phyloP scores from a whole-genome alignment of 2,329 filamentous ascomycete species.

The Cercospora sp. region DNA sequence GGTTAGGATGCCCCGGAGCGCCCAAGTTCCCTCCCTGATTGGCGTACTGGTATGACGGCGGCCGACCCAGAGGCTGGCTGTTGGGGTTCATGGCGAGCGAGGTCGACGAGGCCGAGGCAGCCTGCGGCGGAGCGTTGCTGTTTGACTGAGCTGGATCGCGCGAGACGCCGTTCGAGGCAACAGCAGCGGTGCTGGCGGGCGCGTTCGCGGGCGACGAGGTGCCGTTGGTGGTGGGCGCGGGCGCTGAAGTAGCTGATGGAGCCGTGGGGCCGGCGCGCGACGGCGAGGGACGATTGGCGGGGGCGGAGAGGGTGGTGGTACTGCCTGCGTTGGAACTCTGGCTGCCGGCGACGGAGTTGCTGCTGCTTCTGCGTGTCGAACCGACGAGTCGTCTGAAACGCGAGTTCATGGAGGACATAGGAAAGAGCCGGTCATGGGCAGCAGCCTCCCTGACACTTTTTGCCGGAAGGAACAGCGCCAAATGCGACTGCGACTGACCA shows the following conservation, averaged over 20 bases:
- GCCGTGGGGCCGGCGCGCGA: constrained; percentile 22
- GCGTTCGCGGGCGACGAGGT: constrained; percentile 24
- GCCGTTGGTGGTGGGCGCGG: constrained; percentile 36
- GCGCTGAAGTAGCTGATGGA: not conserved
- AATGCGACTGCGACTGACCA: constrained; percentile 1
- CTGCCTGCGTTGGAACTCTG: constrained; percentile 43
- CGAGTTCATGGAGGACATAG: constrained; percentile 67
- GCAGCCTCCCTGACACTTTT: constrained; percentile 8
- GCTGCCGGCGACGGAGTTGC: constrained; percentile 63
- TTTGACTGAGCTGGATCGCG: constrained; percentile 34
- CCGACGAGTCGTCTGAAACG: constrained; percentile 78
- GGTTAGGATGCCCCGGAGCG: constrained; percentile 43
- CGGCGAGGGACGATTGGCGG: constrained; percentile 29
- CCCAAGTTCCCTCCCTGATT: constrained; percentile 43
- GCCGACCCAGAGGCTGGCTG: constrained; percentile 52
- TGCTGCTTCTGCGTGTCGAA: constrained; percentile 71
- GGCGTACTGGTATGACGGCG: constrained; percentile 64
- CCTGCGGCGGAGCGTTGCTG: constrained; percentile 36
- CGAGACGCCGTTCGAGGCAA: constrained; percentile 41
- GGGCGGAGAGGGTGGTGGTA: constrained; percentile 42
- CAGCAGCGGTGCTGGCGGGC: constrained; percentile 35
- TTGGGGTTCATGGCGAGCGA: constrained; percentile 57
- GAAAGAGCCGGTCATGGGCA: constrained; percentile 16
- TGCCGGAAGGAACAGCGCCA: constrained; percentile 7
- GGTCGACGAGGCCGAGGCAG: constrained; percentile 48